phyloP scores from a whole-genome alignment of 139 green algal genomes.

The Chlamydomonas incerta region DNA sequence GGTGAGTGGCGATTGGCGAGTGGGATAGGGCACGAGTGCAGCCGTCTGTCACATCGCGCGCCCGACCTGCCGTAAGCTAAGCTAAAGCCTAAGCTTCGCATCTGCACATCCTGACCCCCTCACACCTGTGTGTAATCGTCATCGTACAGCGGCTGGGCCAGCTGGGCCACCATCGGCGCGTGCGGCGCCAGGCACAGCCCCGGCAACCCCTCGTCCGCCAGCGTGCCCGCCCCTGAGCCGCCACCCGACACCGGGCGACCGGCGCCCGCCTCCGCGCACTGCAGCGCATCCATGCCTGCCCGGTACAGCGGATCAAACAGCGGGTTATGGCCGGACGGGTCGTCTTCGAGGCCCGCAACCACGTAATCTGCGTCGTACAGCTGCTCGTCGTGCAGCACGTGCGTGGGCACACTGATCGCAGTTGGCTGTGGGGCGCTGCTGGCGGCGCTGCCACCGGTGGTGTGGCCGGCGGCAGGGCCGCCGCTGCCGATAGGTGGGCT shows the following conservation, averaged over 20 bases:
- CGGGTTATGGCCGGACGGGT: not conserved
- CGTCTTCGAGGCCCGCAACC: not conserved
- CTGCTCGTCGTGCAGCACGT: not conserved
- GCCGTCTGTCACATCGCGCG: too few relatives aligned
- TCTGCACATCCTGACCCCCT: too few relatives aligned
- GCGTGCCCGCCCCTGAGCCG: not conserved
- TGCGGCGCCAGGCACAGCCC: conserved; percentile 32
- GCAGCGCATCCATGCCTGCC: not conserved
- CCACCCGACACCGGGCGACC: too few relatives aligned
- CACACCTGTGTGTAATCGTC: conserved; percentile 7
- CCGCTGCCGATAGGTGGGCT: too few relatives aligned
- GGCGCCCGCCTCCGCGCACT: not conserved
- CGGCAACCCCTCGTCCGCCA: not conserved
- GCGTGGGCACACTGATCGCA: not conserved
- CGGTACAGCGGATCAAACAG: conserved; percentile 44
- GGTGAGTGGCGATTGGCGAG: too few relatives aligned
- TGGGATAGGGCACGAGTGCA: too few relatives aligned
- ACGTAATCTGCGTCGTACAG: conserved; percentile 39
- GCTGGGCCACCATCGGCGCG: conserved; percentile 21
- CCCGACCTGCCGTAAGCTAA: too few relatives aligned
- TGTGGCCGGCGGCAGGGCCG: too few relatives aligned
- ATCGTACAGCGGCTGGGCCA: conserved; percentile 27
- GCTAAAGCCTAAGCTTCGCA: too few relatives aligned
- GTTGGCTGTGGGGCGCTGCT: not conserved
- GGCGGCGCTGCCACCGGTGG: too few relatives aligned